Percentiles rank a stretch among this genome's conserved stretches.
These are phyloP conservation scores for Leishmania lainsoni DNA, from an alignment of 208 protist genomes.

Conservation along the genomic window DNA sequence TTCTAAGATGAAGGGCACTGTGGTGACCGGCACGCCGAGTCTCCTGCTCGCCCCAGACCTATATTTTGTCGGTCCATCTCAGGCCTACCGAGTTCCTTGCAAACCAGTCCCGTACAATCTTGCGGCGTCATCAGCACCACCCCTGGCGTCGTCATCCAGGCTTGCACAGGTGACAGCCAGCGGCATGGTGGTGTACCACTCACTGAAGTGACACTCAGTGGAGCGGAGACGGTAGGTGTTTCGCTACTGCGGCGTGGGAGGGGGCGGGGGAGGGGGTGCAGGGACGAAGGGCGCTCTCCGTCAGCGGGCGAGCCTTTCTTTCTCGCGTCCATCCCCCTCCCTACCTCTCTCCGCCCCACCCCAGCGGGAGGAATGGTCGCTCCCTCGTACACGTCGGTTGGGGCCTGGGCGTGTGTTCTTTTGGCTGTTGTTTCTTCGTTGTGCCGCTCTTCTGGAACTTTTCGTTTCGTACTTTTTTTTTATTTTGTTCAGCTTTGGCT, in stretches of 20 bases:
- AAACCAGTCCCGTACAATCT: constrained; percentile 75
- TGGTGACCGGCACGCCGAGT: constrained; percentile 56
- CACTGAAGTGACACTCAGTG: constrained; percentile 4
- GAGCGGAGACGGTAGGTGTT: not conserved
- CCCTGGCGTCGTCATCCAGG: constrained; percentile 16
- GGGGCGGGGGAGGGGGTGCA: not conserved
- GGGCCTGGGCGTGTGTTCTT: not conserved
- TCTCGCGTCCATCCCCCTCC: not conserved
- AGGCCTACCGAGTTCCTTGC: constrained; percentile 55
- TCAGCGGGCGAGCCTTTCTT: not conserved
- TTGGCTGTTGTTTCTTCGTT: too few relatives aligned
- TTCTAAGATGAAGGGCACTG: constrained; percentile 50
- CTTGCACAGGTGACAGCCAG: constrained; percentile 61
- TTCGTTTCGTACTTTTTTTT: not conserved
- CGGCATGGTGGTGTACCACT: constrained; percentile 77
- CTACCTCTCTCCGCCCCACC: not conserved
- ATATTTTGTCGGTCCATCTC: constrained; percentile 46
- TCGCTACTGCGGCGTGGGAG: not conserved
- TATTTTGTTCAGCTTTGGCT: not conserved
- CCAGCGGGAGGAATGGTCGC: not conserved
- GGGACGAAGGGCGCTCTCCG: not conserved
- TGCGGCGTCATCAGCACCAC: constrained; percentile 18
- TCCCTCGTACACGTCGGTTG: not conserved
- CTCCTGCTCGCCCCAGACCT: constrained; percentile 77
- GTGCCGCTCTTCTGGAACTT: not conserved